phyloP scores from a whole-genome alignment of 306 rosid genomes.

The Cucumis cinereus region DNA sequence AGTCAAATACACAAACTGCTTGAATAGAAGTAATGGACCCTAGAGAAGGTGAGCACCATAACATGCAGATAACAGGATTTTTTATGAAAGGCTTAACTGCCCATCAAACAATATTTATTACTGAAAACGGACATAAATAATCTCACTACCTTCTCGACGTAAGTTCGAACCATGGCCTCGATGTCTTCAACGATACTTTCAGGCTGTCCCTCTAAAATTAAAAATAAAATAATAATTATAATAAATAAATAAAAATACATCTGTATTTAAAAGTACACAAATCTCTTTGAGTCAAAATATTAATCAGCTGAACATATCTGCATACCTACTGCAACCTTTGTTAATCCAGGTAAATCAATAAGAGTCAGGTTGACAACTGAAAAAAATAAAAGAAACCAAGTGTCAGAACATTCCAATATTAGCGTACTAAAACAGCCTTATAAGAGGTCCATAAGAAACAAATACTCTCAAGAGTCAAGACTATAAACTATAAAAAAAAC shows the following conservation, averaged over 20 bases:
- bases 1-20: not conserved
- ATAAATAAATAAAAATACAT: not conserved
- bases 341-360: conserved; percentile 89
- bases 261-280: not conserved
- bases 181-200: conserved; percentile 86
- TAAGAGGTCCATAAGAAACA: not conserved
- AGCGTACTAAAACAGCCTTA: not conserved
- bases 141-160: conserved; percentile 67
- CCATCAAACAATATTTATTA: not conserved
- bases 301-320: not conserved
- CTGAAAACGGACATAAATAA: not conserved
- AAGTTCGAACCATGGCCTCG: conserved; percentile 75
- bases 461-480: not conserved
- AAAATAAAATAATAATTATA: not conserved
- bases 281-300: not conserved
- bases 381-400: conserved; percentile 20
- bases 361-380: conserved; percentile 97
- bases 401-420: not conserved
- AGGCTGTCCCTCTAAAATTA: conserved; percentile 80
- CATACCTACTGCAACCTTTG: conserved; percentile 93
- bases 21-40: not conserved
- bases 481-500: too few relatives aligned
- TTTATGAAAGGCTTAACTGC: not conserved
- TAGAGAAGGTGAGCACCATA: not conserved
- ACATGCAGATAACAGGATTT: not conserved